Evolutionary conservation across 2,329 filamentous ascomycete species (phyloP), one percentile per base, ranked within the genome.

Genomic region (Drechmeria coniospora): DNA sequence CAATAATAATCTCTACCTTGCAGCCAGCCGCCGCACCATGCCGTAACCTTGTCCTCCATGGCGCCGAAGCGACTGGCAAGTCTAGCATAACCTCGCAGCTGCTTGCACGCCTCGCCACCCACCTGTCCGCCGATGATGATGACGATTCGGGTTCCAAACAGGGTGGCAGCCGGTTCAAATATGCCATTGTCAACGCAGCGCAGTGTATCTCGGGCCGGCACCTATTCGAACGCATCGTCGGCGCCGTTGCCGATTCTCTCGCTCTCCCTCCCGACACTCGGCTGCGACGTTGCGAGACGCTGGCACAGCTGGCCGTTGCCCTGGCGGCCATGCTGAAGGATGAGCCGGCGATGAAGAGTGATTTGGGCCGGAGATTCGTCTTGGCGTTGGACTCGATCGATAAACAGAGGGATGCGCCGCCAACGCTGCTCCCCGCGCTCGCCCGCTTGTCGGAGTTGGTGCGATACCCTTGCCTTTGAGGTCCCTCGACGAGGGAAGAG

Each of bases 341-440:
- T 35, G 9, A n/a, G n/a, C n/a, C n/a, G n/a, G 40, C 44, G 9
- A 32, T 42, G 6, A 40, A 41, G 6, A 50, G 47, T 6, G 49
- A 52, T 21, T 39, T 45, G 13, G 41, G 46, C 25, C 60, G 59
- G 37, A 73, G 76, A 37, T 84, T 93, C 41, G 74, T 87, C 7
- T 53, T 95, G 32, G 80, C 94, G 8, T 66, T 95, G 36, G 90
- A 95, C 57, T 81, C 74, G 8, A 76, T 95, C 32, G 87, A 95
- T 49, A 69, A 66, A 36, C 80, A 93, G 49, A 66, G 78, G 43
- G 87, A 95, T 45, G 73, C 79, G 5, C 72, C 79, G 5, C 65
- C 73, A 3, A 92, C 82, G 1, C 55, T 95, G 10, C 56, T 93
- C 4, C 75, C 86, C 18, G 84, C 81, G 9, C 56, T 98, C 35